A percentile compares a stretch with the other conserved stretches of the same genome.
Evolutionary conservation across 2,329 filamentous ascomycete genomes (phyloP).

Genomic region (Exophiala phaeomuriformis): DNA sequence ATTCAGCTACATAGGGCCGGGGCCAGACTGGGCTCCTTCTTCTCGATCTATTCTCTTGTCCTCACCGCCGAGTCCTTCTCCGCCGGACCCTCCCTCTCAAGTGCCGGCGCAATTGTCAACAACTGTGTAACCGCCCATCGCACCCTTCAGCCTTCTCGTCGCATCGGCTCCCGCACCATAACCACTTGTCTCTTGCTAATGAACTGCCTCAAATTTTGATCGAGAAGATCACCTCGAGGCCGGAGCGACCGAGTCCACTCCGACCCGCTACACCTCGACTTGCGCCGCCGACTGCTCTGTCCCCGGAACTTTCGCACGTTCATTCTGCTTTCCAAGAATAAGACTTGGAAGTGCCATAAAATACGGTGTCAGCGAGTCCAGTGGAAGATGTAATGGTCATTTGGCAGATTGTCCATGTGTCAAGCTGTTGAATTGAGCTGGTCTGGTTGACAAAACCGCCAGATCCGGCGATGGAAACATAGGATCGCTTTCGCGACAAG

Average conservation of each 20-base stretch:
- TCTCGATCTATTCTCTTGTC: background rate
- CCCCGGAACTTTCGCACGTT: background rate
- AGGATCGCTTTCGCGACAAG: slow-evolving; percentile 19
- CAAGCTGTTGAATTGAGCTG: slow-evolving; percentile 7
- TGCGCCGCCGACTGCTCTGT: background rate
- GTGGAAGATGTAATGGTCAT: slow-evolving; percentile 4
- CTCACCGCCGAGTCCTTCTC: background rate
- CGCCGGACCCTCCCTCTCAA: background rate
- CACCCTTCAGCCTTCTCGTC: background rate
- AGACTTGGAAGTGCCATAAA: background rate
- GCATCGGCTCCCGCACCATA: background rate
- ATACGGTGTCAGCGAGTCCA: background rate
- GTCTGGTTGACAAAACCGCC: slow-evolving; percentile 10
- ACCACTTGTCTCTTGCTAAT: background rate
- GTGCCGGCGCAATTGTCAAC: background rate
- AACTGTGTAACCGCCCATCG: background rate
- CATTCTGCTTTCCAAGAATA: background rate
- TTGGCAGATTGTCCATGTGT: slow-evolving; percentile 10
- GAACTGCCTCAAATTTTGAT: background rate
- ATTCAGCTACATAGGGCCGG: no score
- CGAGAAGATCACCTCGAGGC: background rate
- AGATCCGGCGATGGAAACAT: slow-evolving; percentile 19
- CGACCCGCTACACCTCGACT: background rate
- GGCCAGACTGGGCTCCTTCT: no score
- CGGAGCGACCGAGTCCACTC: background rate